Percentiles rank a stretch among this genome's conserved stretches.
Conservation (phyloP, 495 filamentous ascomycete species). For the Gamarada debralockiae region DNA sequence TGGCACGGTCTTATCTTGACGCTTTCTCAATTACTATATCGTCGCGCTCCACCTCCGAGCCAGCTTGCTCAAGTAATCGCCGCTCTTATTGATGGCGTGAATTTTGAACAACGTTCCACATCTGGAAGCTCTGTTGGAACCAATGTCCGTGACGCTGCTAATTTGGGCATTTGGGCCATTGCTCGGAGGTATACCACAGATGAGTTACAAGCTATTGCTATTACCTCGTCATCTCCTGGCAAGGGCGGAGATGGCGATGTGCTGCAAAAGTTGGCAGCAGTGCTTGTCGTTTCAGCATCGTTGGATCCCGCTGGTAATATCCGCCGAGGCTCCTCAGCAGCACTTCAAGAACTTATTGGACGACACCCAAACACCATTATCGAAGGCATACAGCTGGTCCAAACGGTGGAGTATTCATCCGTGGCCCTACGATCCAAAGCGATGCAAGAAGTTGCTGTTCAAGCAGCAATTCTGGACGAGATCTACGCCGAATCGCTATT, state of each 20-base stretch:
- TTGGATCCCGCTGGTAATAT: conserved; percentile 92
- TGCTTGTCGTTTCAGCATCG: conserved; percentile 77
- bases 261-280: conserved; percentile 71
- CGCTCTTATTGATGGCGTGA: conserved; percentile 66
- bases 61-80: conserved; percentile 67
- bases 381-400: conserved; percentile 79
- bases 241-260: conserved; percentile 29
- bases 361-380: conserved; percentile 81
- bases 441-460: conserved; percentile 67
- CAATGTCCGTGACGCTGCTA: conserved; percentile 94
- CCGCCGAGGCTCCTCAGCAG: conserved; percentile 84
- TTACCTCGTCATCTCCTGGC: conserved; percentile 28
- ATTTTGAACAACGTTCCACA: conserved; percentile 79
- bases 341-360: conserved; percentile 90
- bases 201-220: conserved; percentile 63
- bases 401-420: conserved; percentile 88
- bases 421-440: conserved; percentile 84
- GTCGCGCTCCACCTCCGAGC: conserved; percentile 62
- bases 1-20: conserved; percentile 94
- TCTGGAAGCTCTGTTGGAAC: conserved; percentile 81
- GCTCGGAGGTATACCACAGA: conserved; percentile 80
- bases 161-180: conserved; percentile 91
- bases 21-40: conserved; percentile 78
- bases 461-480: conserved; percentile 56
- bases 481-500: conserved; percentile 70